Evolutionary conservation across 306 rosid genomes (phyloP), one percentile per base, ranked within the genome.

Genomic region (Cicer bijugum): DNA sequence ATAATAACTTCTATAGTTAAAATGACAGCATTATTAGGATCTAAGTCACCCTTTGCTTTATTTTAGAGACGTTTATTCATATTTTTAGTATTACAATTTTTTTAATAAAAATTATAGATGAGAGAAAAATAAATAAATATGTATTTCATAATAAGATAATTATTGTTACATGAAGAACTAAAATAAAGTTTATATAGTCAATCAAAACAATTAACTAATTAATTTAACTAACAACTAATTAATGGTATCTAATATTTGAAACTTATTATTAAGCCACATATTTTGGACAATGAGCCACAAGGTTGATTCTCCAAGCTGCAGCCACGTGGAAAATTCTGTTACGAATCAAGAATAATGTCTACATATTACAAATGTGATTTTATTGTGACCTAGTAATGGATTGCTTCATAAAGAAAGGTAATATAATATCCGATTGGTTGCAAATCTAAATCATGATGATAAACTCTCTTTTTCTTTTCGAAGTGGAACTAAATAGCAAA

Each of bases 311-410:
- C 70, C 45, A 15, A 23, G 53, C 44, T 46, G 75, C 46, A 39
- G 78, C 60, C 78, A 76, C 52, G 76, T 77, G 79, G 72, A 77
- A 82, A 77, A 77, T 82, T 72, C 69, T 51, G 61, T 67, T 51
- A 60, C 75, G 82, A 76, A 76, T 72, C 14, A 60, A 62, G 19
- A 51, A 63, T 60, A 63, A 72, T 35, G 68, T 46, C 62, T 17
- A 17, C 78, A 17, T 9, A 33, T 23, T 28, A 47, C 15, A 10
- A 58, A 58, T 15, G 72, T 57, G 23, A 76, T 56, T 76, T 53
- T 57, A 39, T 57, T 71, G 67, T 63, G 45, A 75, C 42, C 44
- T n/a, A 6, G 65, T 57, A 14, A 70, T 19, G 45, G 60, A 73
- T 38, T 80, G 71, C 45, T 64, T 20, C 12, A 33, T 7, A 80